Conservation (phyloP, 768 basidiomycete species). For the Chalciporus sphaerocephalus region DNA sequence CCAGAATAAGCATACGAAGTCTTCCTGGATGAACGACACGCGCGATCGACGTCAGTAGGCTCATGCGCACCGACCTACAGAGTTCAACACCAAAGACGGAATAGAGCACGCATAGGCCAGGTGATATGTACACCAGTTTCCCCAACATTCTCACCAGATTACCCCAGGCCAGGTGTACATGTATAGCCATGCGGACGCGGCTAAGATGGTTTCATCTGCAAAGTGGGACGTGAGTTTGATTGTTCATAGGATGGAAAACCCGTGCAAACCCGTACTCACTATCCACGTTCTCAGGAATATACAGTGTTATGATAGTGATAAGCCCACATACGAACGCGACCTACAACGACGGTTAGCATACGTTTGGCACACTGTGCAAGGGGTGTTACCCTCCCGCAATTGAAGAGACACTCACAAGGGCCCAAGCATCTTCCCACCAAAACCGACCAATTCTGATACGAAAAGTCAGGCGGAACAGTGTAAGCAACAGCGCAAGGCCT, state of each 20-base stretch:
- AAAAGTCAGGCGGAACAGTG: neutral
- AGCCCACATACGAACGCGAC: neutral
- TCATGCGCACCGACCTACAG: neutral
- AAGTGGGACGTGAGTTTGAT: neutral
- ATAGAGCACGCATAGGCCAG: neutral
- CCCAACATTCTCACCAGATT: neutral
- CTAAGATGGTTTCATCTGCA: neutral
- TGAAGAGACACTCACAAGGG: too few species aligned
- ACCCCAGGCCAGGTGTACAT: neutral
- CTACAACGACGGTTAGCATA: neutral
- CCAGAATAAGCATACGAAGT: neutral
- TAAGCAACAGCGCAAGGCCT: neutral
- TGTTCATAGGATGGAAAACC: neutral
- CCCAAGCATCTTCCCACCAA: too few species aligned
- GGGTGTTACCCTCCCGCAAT: too few species aligned
- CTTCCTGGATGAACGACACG: neutral
- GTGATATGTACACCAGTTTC: neutral
- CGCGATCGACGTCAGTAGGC: neutral
- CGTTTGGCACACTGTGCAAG: neutral
- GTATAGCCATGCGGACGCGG: neutral
- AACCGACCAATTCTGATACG: neutral
- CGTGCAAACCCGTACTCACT: neutral
- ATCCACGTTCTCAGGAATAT: neutral
- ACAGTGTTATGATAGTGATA: neutral
- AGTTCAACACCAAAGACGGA: neutral